A percentile compares a stretch with the other conserved stretches of the same genome.
Evolutionary conservation across 768 basidiomycete genomes (phyloP).

Genomic region (Hirschioporus abietinus): DNA sequence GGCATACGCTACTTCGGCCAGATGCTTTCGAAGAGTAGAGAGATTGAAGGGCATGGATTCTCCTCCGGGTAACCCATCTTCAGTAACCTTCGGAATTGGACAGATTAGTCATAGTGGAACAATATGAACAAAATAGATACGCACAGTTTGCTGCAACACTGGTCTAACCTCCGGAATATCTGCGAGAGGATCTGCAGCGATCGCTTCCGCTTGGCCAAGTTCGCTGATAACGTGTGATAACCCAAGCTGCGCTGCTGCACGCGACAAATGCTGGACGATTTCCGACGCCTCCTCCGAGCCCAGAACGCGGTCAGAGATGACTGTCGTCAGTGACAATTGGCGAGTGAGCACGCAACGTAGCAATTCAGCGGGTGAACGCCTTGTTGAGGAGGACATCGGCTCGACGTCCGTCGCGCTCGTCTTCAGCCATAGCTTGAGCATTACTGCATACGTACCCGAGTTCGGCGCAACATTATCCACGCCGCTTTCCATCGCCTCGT

Average conservation of each 20-base stretch:
- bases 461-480: conserved; percentile 46
- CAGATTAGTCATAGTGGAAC: conserved; percentile 6
- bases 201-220: conserved; percentile 48
- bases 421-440: conserved; percentile 54
- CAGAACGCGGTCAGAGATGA: conserved; percentile 52
- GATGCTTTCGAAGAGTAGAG: conserved; percentile 60
- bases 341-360: conserved; percentile 43
- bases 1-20: conserved; percentile 57
- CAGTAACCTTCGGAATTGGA: neutral
- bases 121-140: conserved; percentile 7
- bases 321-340: conserved; percentile 41
- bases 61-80: conserved; percentile 10
- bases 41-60: conserved; percentile 70
- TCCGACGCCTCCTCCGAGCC: conserved; percentile 50
- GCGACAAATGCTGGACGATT: conserved; percentile 51
- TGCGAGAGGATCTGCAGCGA: conserved; percentile 44
- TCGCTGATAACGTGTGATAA: conserved; percentile 46
- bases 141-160: conserved; percentile 44
- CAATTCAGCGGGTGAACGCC: conserved; percentile 24
- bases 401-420: conserved; percentile 16
- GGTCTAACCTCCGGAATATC: conserved; percentile 59
- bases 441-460: conserved; percentile 58
- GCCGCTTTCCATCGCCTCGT: conserved; percentile 47
- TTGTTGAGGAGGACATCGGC: conserved; percentile 14
- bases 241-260: conserved; percentile 53